Percentiles rank a stretch among this genome's conserved stretches.
phyloP scores from a whole-genome alignment of 2,329 filamentous ascomycete genomes.

The Apiospora arundinis region DNA sequence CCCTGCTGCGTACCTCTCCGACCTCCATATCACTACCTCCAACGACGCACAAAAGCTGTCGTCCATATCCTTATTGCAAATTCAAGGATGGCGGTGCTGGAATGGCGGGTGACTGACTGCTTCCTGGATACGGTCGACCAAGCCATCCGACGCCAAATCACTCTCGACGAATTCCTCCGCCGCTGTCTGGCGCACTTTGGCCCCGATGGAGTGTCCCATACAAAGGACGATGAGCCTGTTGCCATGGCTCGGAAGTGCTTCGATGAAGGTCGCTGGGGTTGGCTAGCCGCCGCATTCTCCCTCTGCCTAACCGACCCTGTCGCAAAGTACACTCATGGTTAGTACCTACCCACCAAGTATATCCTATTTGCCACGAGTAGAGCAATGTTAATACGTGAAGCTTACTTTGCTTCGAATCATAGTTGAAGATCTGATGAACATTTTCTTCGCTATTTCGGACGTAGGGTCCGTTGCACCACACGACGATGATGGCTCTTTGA shows the following conservation, averaged over 20 bases:
- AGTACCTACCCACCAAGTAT: not conserved
- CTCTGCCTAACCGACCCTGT: not conserved
- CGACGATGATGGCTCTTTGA: too few relatives aligned
- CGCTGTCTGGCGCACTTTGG: not conserved
- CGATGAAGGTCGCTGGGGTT: not conserved
- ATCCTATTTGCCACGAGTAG: not conserved
- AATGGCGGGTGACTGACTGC: not conserved
- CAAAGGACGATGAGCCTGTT: not conserved
- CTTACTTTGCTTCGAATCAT: not conserved
- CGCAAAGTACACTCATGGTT: not conserved
- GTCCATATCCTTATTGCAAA: too few relatives aligned
- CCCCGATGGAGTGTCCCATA: not conserved
- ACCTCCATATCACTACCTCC: too few relatives aligned
- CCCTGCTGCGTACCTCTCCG: too few relatives aligned
- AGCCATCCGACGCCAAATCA: not conserved
- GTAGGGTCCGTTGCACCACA: not conserved
- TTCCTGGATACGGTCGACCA: not conserved
- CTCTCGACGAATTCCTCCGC: not conserved
- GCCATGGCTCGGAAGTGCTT: not conserved
- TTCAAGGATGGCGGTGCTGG: too few relatives aligned
- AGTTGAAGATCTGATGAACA: not conserved
- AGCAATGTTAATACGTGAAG: not conserved
- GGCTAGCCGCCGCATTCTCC: not conserved
- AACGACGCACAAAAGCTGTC: too few relatives aligned
- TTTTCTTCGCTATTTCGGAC: not conserved